Evolutionary conservation across 208 protist species (phyloP), one percentile per base, ranked within the genome.

Genomic region (Vickermania spadyakhi): DNA sequence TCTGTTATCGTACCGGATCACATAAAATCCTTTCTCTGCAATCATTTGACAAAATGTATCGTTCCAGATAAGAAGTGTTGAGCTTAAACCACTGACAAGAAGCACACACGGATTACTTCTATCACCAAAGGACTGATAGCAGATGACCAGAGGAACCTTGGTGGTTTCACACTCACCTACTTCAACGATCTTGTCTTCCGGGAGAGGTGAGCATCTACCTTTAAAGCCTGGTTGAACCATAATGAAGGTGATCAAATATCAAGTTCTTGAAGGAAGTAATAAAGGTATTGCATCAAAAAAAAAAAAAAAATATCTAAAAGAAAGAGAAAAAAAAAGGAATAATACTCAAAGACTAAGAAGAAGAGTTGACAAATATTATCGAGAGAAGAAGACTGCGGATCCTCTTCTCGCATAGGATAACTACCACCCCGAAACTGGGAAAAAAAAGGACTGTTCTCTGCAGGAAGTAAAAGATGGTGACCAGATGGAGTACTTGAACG

Each of bases 1-100:
- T 28, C 82, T 79, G 60, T 93, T 81, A 67, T 93, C 86, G 63
- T 76, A 88, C 28, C 69, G 71, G 14, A 93, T 68, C 1, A 93
- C 80, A 52, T 79, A 86, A 53, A 76, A 86, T 23, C 77, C 77
- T 0, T 7, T 54, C 1, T 52, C 22, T 0, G 77, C 79, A 27
- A 88, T 36, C 2, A 14, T 1, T 13, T 83, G 45, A 42, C 81
- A 69, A 27, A 90, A 79, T 0, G 21, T 31, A 0, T 63, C 29
- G 18, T 28, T 21, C 70, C 68, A 87, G 25, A 70, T 21, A 22
- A 53, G 28, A 1, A 31, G 3, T 3, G 50, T 53, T 7, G 51
- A 56, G 5, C 66, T 62, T 11, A 93, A 56, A 2, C 86, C 82
- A 52, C 57, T 72, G 14, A 89, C 77, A 5, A 88, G 52, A 30